Conservation (phyloP, 2,329 filamentous ascomycete species). For the Esteya vermicola region DNA sequence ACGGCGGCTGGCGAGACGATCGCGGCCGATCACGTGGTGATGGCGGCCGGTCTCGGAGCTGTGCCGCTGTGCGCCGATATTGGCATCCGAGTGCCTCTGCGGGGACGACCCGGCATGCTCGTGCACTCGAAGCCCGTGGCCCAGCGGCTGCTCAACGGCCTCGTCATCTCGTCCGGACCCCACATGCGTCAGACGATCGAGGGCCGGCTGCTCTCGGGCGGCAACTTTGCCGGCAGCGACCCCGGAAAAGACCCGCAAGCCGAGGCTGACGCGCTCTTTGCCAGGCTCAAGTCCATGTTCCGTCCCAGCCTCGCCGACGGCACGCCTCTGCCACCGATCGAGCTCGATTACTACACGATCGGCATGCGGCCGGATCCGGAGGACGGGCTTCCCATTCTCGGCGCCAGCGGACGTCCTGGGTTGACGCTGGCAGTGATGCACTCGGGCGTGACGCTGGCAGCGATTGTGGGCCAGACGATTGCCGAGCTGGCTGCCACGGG, state of each 20-base stretch:
- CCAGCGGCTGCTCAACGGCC: constrained; percentile 10
- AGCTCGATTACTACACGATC: constrained; percentile 16
- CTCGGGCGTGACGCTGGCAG: constrained; percentile 15
- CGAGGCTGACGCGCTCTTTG: constrained; percentile 13
- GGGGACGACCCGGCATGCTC: constrained; percentile 14
- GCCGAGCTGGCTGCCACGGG: constrained; percentile 2
- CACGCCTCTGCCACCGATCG: constrained; percentile 7
- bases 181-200: constrained; percentile 17
- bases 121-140: constrained; percentile 15
- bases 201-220: constrained; percentile 14
- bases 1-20: constrained; percentile 6
- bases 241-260: constrained; percentile 7
- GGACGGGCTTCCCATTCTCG: constrained; percentile 17
- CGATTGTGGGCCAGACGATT: constrained; percentile 12
- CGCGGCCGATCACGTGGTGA: constrained; percentile 15
- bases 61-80: constrained; percentile 13
- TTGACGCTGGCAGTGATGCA: constrained; percentile 18
- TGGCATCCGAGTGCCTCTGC: constrained; percentile 13
- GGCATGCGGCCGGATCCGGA: constrained; percentile 14
- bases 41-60: constrained; percentile 16
- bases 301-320: constrained; percentile 2
- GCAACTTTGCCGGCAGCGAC: constrained; percentile 11
- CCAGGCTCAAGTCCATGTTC: constrained; percentile 10
- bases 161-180: constrained; percentile 13
- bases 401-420: constrained; percentile 13